Percentiles rank a stretch among this genome's conserved stretches.
phyloP scores from a whole-genome alignment of 306 rosid species.

The Cicer arietinum region DNA sequence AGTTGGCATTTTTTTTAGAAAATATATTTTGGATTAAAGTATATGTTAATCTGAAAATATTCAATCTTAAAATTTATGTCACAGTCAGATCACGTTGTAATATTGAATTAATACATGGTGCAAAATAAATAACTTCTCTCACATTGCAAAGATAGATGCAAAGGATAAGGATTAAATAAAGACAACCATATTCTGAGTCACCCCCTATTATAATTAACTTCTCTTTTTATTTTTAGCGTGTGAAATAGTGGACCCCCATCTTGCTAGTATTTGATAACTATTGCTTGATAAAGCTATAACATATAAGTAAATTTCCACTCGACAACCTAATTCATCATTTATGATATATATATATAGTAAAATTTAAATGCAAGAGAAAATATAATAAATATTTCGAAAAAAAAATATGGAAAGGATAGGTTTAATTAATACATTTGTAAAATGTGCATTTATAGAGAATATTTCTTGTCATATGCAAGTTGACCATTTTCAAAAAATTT shows the following conservation, averaged over 20 bases:
- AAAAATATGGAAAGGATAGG: too few relatives aligned
- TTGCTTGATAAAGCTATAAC: too few relatives aligned
- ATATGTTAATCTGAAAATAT: neutral
- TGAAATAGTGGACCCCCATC: slow-evolving; percentile 54
- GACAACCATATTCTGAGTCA: slow-evolving; percentile 72
- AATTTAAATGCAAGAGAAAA: too few relatives aligned
- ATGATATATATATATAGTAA: too few relatives aligned
- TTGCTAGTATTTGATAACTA: neutral
- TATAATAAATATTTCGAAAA: too few relatives aligned
- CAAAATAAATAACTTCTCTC: slow-evolving; percentile 51
- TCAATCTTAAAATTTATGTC: slow-evolving; percentile 53
- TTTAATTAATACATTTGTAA: too few relatives aligned
- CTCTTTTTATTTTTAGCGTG: slow-evolving; percentile 13
- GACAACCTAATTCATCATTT: too few relatives aligned
- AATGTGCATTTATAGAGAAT: too few relatives aligned
- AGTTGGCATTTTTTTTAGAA: too few relatives aligned
- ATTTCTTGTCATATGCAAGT: too few relatives aligned
- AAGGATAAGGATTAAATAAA: slow-evolving; percentile 73
- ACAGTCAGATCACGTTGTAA: slow-evolving; percentile 46
- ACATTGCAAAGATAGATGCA: slow-evolving; percentile 35
- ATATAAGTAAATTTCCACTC: too few relatives aligned
- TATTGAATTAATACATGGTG: slow-evolving; percentile 45
- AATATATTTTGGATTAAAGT: neutral
- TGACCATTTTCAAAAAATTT: too few relatives aligned
- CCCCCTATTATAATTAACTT: slow-evolving; percentile 20